These are phyloP conservation scores for Setomelanomma holmii DNA, from an alignment of 2,329 filamentous ascomycete species.

Conservation along the genomic window DNA sequence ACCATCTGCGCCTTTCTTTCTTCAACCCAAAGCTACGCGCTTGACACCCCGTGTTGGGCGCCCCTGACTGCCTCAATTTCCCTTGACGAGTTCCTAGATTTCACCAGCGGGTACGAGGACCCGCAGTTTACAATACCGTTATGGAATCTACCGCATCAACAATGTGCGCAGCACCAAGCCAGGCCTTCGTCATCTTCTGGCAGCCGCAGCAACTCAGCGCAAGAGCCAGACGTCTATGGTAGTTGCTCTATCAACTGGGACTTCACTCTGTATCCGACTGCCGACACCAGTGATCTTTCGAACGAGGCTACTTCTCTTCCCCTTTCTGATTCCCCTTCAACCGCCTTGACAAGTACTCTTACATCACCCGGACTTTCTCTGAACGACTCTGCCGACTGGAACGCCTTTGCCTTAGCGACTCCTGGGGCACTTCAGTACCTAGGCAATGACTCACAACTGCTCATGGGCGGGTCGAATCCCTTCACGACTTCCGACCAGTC, in stretches of 20 bases:
- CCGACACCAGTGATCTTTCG: conserved; percentile 26
- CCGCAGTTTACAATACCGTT: conserved; percentile 40
- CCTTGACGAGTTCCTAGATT: conserved; percentile 46
- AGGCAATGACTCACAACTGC: conserved; percentile 24
- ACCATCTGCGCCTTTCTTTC: conserved; percentile 17
- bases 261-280: conserved; percentile 31
- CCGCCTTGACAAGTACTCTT: conserved; percentile 24
- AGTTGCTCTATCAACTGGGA: conserved; percentile 37
- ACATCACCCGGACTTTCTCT: conserved; percentile 26
- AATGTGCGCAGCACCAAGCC: conserved; percentile 31
- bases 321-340: conserved; percentile 31
- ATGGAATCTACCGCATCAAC: conserved; percentile 36
- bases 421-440: conserved; percentile 9
- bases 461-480: conserved; percentile 17
- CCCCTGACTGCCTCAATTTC: conserved; percentile 42
- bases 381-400: conserved; percentile 33
- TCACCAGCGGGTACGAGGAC: conserved; percentile 44
- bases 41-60: conserved; percentile 47
- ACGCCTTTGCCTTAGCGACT: conserved; percentile 26
- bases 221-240: conserved; percentile 33
- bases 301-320: conserved; percentile 27
- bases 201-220: conserved; percentile 31
- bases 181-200: conserved; percentile 30
- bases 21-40: conserved; percentile 34
- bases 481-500: conserved; percentile 19